Evolutionary conservation across 768 basidiomycete species (phyloP).

Genomic region (Austroboletus eburneus): DNA sequence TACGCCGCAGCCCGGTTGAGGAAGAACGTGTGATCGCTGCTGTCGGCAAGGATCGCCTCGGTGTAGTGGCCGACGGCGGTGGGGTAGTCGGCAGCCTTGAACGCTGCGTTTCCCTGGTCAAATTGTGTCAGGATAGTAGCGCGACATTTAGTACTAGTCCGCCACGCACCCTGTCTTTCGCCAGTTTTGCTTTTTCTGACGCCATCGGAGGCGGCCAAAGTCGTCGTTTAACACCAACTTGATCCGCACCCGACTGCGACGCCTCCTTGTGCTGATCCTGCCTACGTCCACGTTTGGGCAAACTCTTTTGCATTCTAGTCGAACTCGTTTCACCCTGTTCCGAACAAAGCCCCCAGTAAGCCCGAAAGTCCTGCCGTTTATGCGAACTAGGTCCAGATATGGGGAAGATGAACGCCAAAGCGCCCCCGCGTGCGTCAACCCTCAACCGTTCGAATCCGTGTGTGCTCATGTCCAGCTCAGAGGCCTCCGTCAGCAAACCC

Average conservation of each 20-base stretch:
- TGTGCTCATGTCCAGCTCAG: constrained; percentile 10
- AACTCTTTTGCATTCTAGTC: not conserved
- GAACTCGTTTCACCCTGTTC: not conserved
- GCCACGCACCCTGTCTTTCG: constrained; percentile 30
- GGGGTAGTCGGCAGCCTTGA: constrained; percentile 76
- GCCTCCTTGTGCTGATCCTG: too few relatives aligned
- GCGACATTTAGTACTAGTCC: too few relatives aligned
- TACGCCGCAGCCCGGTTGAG: constrained; percentile 91
- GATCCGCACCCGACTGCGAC: too few relatives aligned
- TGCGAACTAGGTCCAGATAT: constrained; percentile 3
- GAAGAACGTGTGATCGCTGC: constrained; percentile 68
- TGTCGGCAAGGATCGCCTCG: constrained; percentile 68
- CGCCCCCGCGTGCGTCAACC: constrained; percentile 25
- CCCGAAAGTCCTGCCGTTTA: constrained; percentile 2
- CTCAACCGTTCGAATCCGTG: not conserved
- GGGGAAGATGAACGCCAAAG: constrained; percentile 8
- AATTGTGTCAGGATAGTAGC: too few relatives aligned
- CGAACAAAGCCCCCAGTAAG: not conserved
- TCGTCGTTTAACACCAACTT: constrained; percentile 1
- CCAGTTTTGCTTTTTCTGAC: constrained; percentile 32
- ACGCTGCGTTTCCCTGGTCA: constrained; percentile 80
- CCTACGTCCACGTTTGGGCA: too few relatives aligned
- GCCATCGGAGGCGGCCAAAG: constrained; percentile 23
- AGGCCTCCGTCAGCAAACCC: constrained; percentile 59
- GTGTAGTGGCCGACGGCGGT: constrained; percentile 85